Conservation (phyloP, 495 filamentous ascomycete genomes). For the Penicillium argentinense region DNA sequence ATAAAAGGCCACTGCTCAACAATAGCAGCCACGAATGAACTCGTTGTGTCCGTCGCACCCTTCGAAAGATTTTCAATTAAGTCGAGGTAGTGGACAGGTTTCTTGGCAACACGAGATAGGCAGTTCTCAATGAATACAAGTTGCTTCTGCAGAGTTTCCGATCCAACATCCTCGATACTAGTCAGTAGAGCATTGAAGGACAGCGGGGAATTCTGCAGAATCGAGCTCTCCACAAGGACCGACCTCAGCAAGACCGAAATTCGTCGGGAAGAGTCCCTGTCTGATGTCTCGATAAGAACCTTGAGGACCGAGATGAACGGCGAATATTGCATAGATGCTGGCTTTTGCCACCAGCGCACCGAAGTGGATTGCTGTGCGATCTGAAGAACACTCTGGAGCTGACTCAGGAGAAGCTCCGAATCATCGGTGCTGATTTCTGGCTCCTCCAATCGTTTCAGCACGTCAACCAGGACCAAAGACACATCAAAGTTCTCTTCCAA, state of each 20-base stretch:
- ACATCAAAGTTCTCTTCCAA: slow-evolving; percentile 85
- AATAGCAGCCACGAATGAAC: slow-evolving; percentile 62
- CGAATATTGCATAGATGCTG: slow-evolving; percentile 48
- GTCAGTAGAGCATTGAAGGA: slow-evolving; percentile 39
- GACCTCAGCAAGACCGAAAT: slow-evolving; percentile 33
- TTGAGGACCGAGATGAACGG: slow-evolving; percentile 48
- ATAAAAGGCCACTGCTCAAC: slow-evolving; percentile 78
- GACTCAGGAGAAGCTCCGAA: slow-evolving; percentile 57
- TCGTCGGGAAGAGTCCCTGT: slow-evolving; percentile 34
- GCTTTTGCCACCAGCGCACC: slow-evolving; percentile 79
- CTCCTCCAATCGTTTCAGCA: slow-evolving; percentile 54
- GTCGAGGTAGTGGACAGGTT: slow-evolving; percentile 74
- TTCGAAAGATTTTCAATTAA: slow-evolving; percentile 36
- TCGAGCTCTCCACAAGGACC: slow-evolving; percentile 38
- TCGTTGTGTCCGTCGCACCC: slow-evolving; percentile 35
- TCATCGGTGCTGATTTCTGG: slow-evolving; percentile 32
- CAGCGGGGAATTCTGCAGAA: slow-evolving; percentile 28
- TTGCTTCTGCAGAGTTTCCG: slow-evolving; percentile 29
- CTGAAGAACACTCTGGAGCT: slow-evolving; percentile 72
- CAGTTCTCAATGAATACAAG: slow-evolving; percentile 77
- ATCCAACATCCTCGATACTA: slow-evolving; percentile 45
- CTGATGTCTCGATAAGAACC: slow-evolving; percentile 36
- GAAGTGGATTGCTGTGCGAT: slow-evolving; percentile 75
- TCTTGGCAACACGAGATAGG: slow-evolving; percentile 63
- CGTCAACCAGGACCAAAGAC: slow-evolving; percentile 66